These are phyloP conservation scores for Pycnococcus provasolii DNA, from an alignment of 139 green algal genomes.

Conservation along the genomic window DNA sequence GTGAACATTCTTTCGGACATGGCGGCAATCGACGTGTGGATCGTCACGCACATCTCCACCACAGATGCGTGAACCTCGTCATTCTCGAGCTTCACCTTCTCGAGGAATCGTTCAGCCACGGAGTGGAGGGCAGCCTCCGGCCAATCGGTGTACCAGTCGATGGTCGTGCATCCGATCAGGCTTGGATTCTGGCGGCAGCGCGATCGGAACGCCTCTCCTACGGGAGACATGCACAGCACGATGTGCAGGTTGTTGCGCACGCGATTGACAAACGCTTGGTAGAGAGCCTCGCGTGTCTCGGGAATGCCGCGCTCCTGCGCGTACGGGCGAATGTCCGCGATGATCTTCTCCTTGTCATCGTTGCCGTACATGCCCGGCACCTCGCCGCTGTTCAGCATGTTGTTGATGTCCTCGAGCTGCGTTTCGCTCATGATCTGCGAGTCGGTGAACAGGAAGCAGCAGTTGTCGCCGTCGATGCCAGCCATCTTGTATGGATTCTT, in stretches of 20 bases:
- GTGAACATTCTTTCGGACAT: constrained; percentile 35
- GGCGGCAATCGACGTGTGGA: constrained; percentile 25
- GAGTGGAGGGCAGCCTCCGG: constrained; percentile 55
- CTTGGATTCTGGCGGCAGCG: constrained; percentile 77
- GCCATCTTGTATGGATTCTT: constrained; percentile 83
- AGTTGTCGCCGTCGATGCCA: constrained; percentile 70
- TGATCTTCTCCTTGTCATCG: constrained; percentile 81
- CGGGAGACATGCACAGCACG: constrained; percentile 79
- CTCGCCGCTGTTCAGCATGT: constrained; percentile 83
- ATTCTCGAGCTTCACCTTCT: constrained; percentile 47
- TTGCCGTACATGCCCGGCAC: constrained; percentile 78
- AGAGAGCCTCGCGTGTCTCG: constrained; percentile 84
- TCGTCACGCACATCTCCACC: constrained; percentile 28
- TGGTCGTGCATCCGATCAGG: constrained; percentile 82
- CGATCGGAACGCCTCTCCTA: constrained; percentile 66
- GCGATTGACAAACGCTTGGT: constrained; percentile 73
- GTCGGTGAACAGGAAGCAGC: constrained; percentile 86
- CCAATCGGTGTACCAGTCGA: constrained; percentile 79
- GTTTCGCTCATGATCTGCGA: constrained; percentile 79
- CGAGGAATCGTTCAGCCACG: constrained; percentile 58
- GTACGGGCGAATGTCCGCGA: constrained; percentile 72
- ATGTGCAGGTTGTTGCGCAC: constrained; percentile 80
- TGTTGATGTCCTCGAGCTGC: constrained; percentile 93
- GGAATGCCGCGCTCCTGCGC: constrained; percentile 34
- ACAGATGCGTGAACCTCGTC: constrained; percentile 22